Conservation (phyloP, 345 rosid genomes). For the Salix brachista region DNA sequence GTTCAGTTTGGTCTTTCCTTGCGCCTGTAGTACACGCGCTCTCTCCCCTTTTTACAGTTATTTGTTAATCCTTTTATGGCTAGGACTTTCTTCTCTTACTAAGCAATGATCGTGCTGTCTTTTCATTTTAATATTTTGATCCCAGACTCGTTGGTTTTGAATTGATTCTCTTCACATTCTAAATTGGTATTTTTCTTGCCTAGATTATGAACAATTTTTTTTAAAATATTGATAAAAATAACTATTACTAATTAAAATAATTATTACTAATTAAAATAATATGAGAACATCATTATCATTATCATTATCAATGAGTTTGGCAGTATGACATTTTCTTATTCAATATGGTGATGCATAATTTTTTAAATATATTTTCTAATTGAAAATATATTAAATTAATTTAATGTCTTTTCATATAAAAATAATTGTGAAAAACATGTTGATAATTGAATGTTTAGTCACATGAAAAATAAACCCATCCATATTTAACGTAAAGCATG, state of each 20-base stretch:
- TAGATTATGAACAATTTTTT: too few species aligned
- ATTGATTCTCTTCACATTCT: neutral
- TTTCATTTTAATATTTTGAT: neutral
- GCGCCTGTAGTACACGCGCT: neutral
- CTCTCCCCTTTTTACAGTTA: neutral
- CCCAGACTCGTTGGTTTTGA: neutral
- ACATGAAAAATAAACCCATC: too few species aligned
- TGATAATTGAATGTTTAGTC: too few species aligned
- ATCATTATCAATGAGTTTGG: too few species aligned
- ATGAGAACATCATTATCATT: too few species aligned
- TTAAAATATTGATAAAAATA: neutral
- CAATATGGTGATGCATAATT: too few species aligned
- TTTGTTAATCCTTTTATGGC: neutral
- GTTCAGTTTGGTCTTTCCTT: neutral
- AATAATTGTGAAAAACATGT: too few species aligned
- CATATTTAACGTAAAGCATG: too few species aligned
- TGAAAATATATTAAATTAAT: too few species aligned
- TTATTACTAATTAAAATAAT: neutral
- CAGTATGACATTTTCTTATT: too few species aligned
- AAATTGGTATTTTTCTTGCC: neutral
- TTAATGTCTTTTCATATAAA: too few species aligned
- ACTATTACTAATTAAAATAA: neutral
- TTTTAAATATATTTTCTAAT: too few species aligned
- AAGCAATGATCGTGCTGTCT: neutral
- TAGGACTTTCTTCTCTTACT: neutral